Evolutionary conservation across 2,329 filamentous ascomycete species (phyloP).

Genomic region (Colletotrichum siamense): DNA sequence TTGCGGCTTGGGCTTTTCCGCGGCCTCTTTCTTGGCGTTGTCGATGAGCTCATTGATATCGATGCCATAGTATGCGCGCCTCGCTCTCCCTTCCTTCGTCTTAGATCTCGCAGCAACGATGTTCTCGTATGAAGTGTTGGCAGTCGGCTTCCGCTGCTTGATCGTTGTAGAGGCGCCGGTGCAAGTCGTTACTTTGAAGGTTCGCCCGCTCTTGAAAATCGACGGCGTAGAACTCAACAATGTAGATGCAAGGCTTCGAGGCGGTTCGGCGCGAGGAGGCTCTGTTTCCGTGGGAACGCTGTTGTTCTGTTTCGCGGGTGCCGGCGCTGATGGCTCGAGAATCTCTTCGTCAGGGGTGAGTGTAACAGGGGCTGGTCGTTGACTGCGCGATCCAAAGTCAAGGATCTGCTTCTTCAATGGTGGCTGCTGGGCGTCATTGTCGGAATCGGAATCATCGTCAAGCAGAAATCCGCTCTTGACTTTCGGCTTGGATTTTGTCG

Average conservation of each 20-base stretch:
- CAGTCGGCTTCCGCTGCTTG: constrained; percentile 54
- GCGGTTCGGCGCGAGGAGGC: neutral
- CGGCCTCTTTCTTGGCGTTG: constrained; percentile 67
- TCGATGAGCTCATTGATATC: constrained; percentile 86
- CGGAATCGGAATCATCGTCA: constrained; percentile 39
- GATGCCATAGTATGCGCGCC: constrained; percentile 86
- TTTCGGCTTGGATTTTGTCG: constrained; percentile 33
- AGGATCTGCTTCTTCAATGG: constrained; percentile 24
- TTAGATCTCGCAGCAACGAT: constrained; percentile 72
- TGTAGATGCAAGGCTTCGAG: neutral
- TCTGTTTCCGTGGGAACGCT: neutral
- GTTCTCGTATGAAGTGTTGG: constrained; percentile 64
- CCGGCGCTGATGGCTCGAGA: neutral
- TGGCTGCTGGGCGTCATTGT: constrained; percentile 17
- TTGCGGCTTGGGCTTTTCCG: constrained; percentile 32
- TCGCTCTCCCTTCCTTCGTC: constrained; percentile 71
- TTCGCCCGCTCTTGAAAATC: constrained; percentile 19
- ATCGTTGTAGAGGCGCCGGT: constrained; percentile 63
- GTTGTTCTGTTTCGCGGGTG: neutral
- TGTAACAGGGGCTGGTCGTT: neutral
- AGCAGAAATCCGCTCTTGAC: constrained; percentile 43
- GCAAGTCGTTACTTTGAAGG: constrained; percentile 57
- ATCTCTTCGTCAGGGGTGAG: neutral
- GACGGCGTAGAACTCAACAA: constrained; percentile 23
- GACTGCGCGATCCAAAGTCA: constrained; percentile 3